These are phyloP conservation scores for Macroventuria anomochaeta DNA, from an alignment of 2,329 filamentous ascomycete genomes.

Conservation along the genomic window DNA sequence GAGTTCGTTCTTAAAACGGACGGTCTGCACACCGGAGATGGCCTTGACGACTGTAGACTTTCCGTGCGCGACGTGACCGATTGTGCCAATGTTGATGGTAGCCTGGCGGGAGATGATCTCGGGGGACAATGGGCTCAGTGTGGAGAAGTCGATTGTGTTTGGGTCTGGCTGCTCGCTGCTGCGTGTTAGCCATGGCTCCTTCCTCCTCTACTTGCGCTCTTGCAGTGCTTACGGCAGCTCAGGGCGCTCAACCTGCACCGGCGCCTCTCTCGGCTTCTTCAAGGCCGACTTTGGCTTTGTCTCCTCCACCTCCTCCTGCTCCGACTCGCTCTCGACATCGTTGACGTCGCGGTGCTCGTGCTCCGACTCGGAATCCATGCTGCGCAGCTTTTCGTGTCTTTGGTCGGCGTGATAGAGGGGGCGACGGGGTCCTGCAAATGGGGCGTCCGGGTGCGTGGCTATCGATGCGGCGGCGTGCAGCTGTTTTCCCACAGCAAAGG, in stretches of 20 bases:
- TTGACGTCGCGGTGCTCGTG: conserved; percentile 44
- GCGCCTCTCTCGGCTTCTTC: conserved; percentile 73
- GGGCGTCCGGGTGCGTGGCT: conserved; percentile 5
- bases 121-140: conserved; percentile 83
- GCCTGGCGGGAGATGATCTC: conserved; percentile 98
- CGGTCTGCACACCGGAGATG: conserved; percentile 97
- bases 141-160: conserved; percentile 81
- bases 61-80: conserved; percentile 98
- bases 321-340: conserved; percentile 63
- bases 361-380: conserved; percentile 52
- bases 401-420: neutral
- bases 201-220: neutral
- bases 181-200: conserved; percentile 26
- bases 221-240: conserved; percentile 63
- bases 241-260: conserved; percentile 65
- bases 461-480: neutral
- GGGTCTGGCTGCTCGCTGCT: conserved; percentile 83
- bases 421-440: conserved; percentile 9
- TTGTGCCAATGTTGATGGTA: conserved; percentile 98
- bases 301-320: conserved; percentile 74
- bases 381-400: conserved; percentile 27
- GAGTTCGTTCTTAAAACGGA: conserved; percentile 99
- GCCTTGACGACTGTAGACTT: conserved; percentile 99
- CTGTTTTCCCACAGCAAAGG: conserved; percentile 39
- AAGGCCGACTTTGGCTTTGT: conserved; percentile 75